Percentiles rank a stretch among this genome's conserved stretches.
phyloP scores from a whole-genome alignment of 306 rosid species.

The Rosa persica region DNA sequence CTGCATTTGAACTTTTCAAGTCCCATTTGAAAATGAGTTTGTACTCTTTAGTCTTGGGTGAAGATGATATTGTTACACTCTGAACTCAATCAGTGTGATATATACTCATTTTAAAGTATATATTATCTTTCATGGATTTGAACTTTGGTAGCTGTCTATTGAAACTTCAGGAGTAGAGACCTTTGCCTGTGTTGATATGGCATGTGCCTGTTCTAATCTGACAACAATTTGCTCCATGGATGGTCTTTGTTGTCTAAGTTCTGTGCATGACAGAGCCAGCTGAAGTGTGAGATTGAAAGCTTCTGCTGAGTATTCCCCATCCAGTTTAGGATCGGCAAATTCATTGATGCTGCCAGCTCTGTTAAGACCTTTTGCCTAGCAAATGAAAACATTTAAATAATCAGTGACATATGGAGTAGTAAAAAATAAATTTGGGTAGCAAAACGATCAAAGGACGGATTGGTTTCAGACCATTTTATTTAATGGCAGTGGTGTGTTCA shows the following conservation, averaged over 20 bases:
- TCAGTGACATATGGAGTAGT: background rate
- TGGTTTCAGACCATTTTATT: constrained; percentile 45
- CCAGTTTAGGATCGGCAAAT: constrained; percentile 57
- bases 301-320: constrained; percentile 48
- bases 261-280: constrained; percentile 54
- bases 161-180: constrained; percentile 28
- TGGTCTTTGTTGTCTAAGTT: constrained; percentile 49
- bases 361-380: constrained; percentile 42
- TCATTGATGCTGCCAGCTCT: constrained; percentile 40
- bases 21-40: background rate
- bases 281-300: constrained; percentile 50
- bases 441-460: background rate
- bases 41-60: background rate
- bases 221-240: constrained; percentile 45
- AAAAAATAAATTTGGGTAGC: background rate
- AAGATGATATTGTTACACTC: background rate
- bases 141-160: constrained; percentile 11
- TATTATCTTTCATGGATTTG: background rate
- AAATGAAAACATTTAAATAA: constrained; percentile 8
- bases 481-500: constrained; percentile 52
- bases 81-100: background rate
- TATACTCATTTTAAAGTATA: background rate
- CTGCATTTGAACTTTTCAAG: background rate
- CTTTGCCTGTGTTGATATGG: constrained; percentile 32
- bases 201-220: constrained; percentile 43